Percentiles rank a stretch among this genome's conserved stretches.
Conservation (phyloP, 148 eudicot genomes). For the Silene uniflora region DNA sequence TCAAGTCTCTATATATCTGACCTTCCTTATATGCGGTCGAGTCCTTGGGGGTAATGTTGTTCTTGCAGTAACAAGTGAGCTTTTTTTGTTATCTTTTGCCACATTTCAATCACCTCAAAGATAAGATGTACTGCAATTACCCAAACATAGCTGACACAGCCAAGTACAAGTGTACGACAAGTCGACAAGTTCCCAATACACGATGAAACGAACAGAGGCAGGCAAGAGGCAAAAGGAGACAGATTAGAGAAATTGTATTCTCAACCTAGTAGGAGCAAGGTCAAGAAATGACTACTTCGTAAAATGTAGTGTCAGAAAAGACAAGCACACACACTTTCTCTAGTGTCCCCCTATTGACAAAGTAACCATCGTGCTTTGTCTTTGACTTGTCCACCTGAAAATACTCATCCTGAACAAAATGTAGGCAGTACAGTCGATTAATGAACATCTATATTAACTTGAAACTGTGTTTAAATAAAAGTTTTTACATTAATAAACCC, state of each 20-base stretch:
- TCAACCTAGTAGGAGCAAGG: background rate
- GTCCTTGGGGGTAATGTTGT: too few species aligned
- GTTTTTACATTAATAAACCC: too few species aligned
- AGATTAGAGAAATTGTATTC: background rate
- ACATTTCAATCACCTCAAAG: background rate
- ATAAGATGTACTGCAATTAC: background rate
- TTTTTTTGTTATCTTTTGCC: background rate
- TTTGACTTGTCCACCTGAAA: conserved; percentile 97
- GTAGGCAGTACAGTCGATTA: conserved; percentile 6
- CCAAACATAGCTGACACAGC: conserved; percentile 3
- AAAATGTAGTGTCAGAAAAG: conserved; percentile 6
- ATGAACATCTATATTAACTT: conserved; percentile 9
- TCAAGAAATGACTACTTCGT: conserved; percentile 8
- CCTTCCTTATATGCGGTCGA: too few species aligned
- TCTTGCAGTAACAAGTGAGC: background rate
- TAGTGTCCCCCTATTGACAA: conserved; percentile 84
- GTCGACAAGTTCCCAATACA: background rate
- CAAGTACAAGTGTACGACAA: background rate
- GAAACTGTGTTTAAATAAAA: background rate
- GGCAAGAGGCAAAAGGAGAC: background rate
- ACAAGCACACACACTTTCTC: conserved; percentile 65
- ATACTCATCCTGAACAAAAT: conserved; percentile 81
- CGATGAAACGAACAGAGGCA: background rate
- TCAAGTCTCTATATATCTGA: too few species aligned
- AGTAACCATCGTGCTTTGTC: conserved; percentile 95